Percentiles rank a stretch among this genome's conserved stretches.
Evolutionary conservation across 768 basidiomycete genomes (phyloP).

Genomic region (Hysterangium stoloniferum): DNA sequence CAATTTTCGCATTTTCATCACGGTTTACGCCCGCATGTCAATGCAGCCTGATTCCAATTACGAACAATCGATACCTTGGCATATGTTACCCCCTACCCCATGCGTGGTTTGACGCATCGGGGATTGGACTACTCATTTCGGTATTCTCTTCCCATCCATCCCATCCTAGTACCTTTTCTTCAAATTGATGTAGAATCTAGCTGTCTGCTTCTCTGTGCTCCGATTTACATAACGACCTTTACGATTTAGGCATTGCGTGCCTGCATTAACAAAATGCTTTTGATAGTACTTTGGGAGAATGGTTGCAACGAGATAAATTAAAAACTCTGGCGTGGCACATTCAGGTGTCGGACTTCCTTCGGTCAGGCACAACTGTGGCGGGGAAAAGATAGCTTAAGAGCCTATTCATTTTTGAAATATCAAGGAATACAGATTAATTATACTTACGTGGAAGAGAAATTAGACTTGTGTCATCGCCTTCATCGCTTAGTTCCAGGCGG

Average conservation of each 20-base stretch:
- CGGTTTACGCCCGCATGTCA: not conserved
- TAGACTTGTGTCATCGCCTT: not conserved
- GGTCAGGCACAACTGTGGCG: too few species aligned
- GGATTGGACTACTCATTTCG: slow-evolving; percentile 5
- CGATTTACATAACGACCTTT: slow-evolving; percentile 9
- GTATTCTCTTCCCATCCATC: slow-evolving; percentile 1
- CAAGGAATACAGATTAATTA: too few species aligned
- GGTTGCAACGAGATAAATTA: not conserved
- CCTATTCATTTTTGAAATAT: too few species aligned
- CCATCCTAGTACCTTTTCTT: not conserved
- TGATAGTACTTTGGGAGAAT: not conserved
- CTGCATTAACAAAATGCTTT: not conserved
- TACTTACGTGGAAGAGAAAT: too few species aligned
- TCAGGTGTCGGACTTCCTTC: too few species aligned
- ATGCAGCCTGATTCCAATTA: not conserved
- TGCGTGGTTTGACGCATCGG: slow-evolving; percentile 3
- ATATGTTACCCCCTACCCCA: slow-evolving; percentile 12
- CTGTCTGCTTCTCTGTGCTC: slow-evolving; percentile 1
- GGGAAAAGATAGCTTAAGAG: too few species aligned
- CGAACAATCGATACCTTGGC: slow-evolving; percentile 9
- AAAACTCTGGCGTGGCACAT: too few species aligned
- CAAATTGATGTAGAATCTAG: slow-evolving; percentile 9
- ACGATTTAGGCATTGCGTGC: not conserved
- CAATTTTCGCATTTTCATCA: not conserved
- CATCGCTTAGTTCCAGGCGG: slow-evolving; percentile 1